These are phyloP conservation scores for Sporisorium reilianum DNA, from an alignment of 1,284 basidiomycete genomes.

Conservation along the genomic window DNA sequence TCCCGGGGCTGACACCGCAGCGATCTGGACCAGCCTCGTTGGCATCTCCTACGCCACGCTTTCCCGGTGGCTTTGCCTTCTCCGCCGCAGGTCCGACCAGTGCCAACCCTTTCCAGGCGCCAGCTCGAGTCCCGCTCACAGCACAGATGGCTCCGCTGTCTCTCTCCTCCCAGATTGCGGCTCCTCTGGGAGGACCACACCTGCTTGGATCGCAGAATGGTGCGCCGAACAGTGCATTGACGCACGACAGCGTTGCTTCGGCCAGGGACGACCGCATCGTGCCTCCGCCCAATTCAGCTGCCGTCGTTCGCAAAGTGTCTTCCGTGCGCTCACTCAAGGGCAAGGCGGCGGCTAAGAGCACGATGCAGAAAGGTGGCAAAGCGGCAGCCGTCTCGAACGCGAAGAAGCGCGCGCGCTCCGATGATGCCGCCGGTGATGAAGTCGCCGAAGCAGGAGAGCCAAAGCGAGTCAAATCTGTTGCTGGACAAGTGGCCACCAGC, in stretches of 20 bases:
- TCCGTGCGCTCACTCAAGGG: slow-evolving; percentile 26
- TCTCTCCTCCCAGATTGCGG: slow-evolving; percentile 11
- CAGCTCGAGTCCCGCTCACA: slow-evolving; percentile 16
- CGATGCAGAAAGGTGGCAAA: neutral
- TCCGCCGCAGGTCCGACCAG: slow-evolving; percentile 13
- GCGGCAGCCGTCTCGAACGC: neutral
- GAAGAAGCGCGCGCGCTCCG: slow-evolving; percentile 25
- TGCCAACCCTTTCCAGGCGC: slow-evolving; percentile 14
- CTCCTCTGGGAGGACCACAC: neutral
- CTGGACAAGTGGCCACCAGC: slow-evolving; percentile 2
- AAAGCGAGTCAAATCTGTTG: slow-evolving; percentile 16
- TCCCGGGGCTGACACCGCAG: slow-evolving; percentile 32
- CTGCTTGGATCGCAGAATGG: neutral
- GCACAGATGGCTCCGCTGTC: slow-evolving; percentile 33
- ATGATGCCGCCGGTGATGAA: neutral
- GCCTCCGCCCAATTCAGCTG: slow-evolving; percentile 16
- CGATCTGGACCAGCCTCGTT: slow-evolving; percentile 14
- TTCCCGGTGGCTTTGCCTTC: slow-evolving; percentile 38
- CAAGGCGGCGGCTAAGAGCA: slow-evolving; percentile 3
- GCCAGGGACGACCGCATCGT: slow-evolving; percentile 29
- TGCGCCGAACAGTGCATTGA: neutral
- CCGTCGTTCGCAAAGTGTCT: slow-evolving; percentile 14
- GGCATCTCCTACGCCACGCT: slow-evolving; percentile 33
- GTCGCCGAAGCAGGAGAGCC: neutral
- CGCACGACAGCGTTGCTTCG: slow-evolving; percentile 15